Evolutionary conservation across 129 eudicot species (phyloP), one percentile per base, ranked within the genome.

Genomic region (Lactuca sativa): DNA sequence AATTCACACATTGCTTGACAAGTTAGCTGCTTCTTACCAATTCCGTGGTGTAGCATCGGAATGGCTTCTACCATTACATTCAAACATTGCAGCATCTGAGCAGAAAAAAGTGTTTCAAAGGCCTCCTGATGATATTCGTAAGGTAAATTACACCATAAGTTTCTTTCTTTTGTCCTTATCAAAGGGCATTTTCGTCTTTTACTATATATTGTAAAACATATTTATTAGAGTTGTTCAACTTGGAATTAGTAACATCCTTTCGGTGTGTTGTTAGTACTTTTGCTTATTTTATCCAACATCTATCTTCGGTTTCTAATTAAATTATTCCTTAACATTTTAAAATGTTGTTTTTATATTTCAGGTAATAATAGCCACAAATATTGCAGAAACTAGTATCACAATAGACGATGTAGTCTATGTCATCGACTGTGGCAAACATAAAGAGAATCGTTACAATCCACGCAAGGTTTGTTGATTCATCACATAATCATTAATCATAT

Each of bases 361-460:
- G 98, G 91, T 92, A 70, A 92, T 92, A 63, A 69, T 92, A 32
- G 96, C 98, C 17, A 92, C 98, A 81, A 92, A 92, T 85, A 89
- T 92, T 83, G 98, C 98, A 73, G 98, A 92, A 81, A 92, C 98
- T 72, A 92, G 98, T 78, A 86, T 92, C 77, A 92, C 98, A 11
- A 92, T 92, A 72, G 98, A 92, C 76, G 98, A 92, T 78, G 96
- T 92, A 41, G 98, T 92, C 25, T 92, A 86, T 85, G 98, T 92
- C 74, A 81, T 92, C 9, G 98, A 92, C 85, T 79, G 89, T 47
- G 98, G 98, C 59, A 92, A 83, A 74, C 98, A 92, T 71, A 92
- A 92, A 86, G 98, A 92, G 82, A 89, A 86, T 69, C 98, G 98
- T 62, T 92, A 92, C 81, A 88, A 92, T 69, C 98, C 98, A 43